phyloP scores from a whole-genome alignment of 306 rosid genomes.

The Spatholobus suberectus region DNA sequence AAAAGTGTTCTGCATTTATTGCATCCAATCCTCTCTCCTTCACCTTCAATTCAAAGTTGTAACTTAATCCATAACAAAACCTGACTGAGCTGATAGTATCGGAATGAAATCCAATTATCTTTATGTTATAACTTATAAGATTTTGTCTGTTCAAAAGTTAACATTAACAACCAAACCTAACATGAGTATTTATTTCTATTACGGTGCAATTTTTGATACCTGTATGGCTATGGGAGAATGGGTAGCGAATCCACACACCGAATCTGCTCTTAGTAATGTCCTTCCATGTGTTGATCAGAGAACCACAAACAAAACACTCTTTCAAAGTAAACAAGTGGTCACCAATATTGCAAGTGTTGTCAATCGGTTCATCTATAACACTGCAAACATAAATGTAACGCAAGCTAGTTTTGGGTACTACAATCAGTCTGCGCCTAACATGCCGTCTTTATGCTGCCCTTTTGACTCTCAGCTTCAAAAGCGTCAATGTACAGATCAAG shows the following conservation, averaged over 20 bases:
- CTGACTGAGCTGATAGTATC: slow-evolving; percentile 9
- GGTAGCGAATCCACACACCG: slow-evolving; percentile 92
- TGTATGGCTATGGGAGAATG: slow-evolving; percentile 98
- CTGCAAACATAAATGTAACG: slow-evolving; percentile 64
- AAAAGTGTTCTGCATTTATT: background rate
- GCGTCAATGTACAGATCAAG: slow-evolving; percentile 68
- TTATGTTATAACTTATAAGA: background rate
- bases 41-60: background rate
- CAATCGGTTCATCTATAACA: slow-evolving; percentile 64
- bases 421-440: slow-evolving; percentile 89
- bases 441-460: slow-evolving; percentile 89
- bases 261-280: slow-evolving; percentile 87
- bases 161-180: slow-evolving; percentile 4
- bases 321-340: slow-evolving; percentile 80
- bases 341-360: slow-evolving; percentile 74
- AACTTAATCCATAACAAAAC: slow-evolving; percentile 12
- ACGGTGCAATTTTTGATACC: slow-evolving; percentile 89
- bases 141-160: slow-evolving; percentile 24
- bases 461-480: slow-evolving; percentile 68
- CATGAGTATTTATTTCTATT: slow-evolving; percentile 25
- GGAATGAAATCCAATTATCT: slow-evolving; percentile 31
- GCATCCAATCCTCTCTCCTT: background rate
- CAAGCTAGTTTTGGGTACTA: slow-evolving; percentile 50
- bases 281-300: slow-evolving; percentile 95
- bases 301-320: slow-evolving; percentile 87